Conservation (phyloP, 2,329 filamentous ascomycete species). For the Aspergillus novofumigatus region DNA sequence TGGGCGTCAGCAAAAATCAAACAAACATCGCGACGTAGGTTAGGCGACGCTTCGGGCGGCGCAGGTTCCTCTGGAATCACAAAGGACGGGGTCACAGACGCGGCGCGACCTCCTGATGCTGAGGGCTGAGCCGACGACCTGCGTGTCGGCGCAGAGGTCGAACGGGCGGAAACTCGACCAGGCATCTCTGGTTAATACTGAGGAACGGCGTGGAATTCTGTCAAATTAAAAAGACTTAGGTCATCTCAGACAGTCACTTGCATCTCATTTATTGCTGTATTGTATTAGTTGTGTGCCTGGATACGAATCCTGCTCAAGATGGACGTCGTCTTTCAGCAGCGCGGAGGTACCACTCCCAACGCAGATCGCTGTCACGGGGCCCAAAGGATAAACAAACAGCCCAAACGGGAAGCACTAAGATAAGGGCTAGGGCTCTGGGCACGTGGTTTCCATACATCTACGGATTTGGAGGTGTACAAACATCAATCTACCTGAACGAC, state of each 20-base stretch:
- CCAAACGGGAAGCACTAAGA: slow-evolving; percentile 32
- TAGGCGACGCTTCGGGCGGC: slow-evolving; percentile 39
- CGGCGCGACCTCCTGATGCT: slow-evolving; percentile 84
- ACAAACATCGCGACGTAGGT: slow-evolving; percentile 69
- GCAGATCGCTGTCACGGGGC: slow-evolving; percentile 17
- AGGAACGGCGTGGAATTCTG: slow-evolving; percentile 3
- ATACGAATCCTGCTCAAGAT: not conserved
- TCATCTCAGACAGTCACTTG: slow-evolving; percentile 14
- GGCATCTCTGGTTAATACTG: slow-evolving; percentile 32
- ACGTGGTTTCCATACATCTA: slow-evolving; percentile 16
- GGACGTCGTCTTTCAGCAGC: slow-evolving; percentile 1
- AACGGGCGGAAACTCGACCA: slow-evolving; percentile 37
- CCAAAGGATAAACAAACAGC: slow-evolving; percentile 36
- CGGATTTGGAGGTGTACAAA: not conserved
- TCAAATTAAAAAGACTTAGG: not conserved
- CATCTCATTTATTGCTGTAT: not conserved
- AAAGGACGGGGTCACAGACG: slow-evolving; percentile 35
- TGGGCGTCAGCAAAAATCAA: slow-evolving; percentile 77
- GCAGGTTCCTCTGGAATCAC: slow-evolving; percentile 61
- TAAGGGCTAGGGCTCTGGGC: slow-evolving; percentile 27
- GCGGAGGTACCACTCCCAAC: slow-evolving; percentile 9
- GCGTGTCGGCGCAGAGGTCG: slow-evolving; percentile 33
- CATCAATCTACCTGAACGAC: not conserved
- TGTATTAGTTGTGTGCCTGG: not conserved
- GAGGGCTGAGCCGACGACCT: slow-evolving; percentile 58